These are phyloP conservation scores for Sordariomycetes sp. DNA, from an alignment of 2,329 filamentous ascomycete species.

Conservation along the genomic window DNA sequence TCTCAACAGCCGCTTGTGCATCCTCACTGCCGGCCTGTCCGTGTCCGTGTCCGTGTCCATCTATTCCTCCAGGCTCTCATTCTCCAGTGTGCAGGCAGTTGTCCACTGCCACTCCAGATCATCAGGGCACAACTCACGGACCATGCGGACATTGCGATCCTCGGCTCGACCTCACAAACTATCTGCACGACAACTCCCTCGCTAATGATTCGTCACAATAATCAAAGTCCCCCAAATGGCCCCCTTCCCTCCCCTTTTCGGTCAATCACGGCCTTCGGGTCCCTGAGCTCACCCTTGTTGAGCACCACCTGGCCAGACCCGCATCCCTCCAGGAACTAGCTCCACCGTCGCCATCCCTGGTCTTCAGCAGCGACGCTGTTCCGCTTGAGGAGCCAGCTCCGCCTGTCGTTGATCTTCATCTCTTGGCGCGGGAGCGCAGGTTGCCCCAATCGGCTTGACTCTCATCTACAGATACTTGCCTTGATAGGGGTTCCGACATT, in stretches of 20 bases:
- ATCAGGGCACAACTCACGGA: background rate
- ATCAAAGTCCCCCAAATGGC: too few species aligned
- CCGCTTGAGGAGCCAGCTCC: background rate
- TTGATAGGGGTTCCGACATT: too few species aligned
- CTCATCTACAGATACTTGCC: background rate
- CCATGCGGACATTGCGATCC: background rate
- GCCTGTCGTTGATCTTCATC: constrained; percentile 2
- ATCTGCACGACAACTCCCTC: too few species aligned
- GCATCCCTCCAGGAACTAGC: background rate
- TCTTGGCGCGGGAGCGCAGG: constrained; percentile 1
- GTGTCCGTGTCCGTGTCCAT: too few species aligned
- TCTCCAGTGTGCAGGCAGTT: background rate
- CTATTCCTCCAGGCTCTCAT: background rate
- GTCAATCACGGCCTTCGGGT: too few species aligned
- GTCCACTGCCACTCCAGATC: background rate
- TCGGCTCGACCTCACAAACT: background rate
- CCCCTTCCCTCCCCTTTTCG: too few species aligned
- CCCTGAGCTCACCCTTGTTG: too few species aligned
- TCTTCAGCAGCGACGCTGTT: constrained; percentile 1
- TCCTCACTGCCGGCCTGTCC: too few species aligned
- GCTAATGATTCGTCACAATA: too few species aligned
- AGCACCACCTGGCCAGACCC: too few species aligned
- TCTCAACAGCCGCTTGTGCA: too few species aligned
- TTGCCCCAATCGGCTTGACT: background rate
- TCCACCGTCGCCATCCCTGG: background rate